Base-by-base conservation (phyloP, 768 basidiomycete species). In the Leccinum longicurvipes region DNA sequence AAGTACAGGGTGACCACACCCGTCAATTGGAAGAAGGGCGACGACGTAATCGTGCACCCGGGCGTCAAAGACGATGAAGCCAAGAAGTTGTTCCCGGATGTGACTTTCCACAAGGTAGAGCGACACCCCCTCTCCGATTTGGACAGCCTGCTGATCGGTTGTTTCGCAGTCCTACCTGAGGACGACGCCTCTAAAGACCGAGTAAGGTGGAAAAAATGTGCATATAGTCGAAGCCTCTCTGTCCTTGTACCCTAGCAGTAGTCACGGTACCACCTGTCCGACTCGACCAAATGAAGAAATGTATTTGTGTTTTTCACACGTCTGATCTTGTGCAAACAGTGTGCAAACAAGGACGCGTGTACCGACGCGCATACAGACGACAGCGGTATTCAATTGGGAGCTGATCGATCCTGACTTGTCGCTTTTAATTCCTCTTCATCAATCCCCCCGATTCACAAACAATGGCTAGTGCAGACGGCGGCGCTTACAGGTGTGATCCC, bases 21-120 rank as follows among this genome's bases (percentile, higher is more conserved):
- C 21, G 95, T 91, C 53, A 94, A 97, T 82, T 98, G 96, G 96
- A 84, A 86, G 61, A 87, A 86, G 71, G 93, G 93, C 42, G 87
- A 95, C 4, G 87, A 94, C 69, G 94, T 98, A 55, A 97, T 99
- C 67, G 87, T 99, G 44, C 92, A 94, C 70, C 85, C 92, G 24
- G 70, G 79, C 7, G 92, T 98, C 49, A 78, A 77, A 58, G 87
- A 87, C 69, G 92, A 97, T 24, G 90, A 98, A 73, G 94, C 93
- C 24, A 89, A 91, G 78, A 84, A 84, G 58, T 76, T 97, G 57
- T 98, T 98, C 88, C 92, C 93, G 28, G 77, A 88, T 25, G 81
- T 84, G 74, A 86, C 82, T 21, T 79, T 83, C 53, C 90, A 93
- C 77, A 85, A 88, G 78, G 93, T 92, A 64, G 64, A 74, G 55